These are phyloP conservation scores for Colletotrichum sansevieriae DNA, from an alignment of 2,329 filamentous ascomycete genomes.

Conservation along the genomic window DNA sequence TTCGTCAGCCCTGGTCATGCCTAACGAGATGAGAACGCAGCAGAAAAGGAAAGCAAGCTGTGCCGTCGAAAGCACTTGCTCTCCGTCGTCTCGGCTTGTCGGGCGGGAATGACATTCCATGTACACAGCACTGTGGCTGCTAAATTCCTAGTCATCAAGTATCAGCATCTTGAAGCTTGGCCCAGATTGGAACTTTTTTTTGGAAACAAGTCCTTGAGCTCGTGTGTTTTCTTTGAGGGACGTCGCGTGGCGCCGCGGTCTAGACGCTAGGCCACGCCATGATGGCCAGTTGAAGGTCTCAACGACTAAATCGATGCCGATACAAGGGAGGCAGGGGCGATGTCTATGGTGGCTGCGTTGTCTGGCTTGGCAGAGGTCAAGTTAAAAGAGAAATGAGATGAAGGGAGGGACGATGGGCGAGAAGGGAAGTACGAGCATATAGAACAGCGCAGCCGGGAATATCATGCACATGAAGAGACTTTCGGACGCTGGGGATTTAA, in stretches of 20 bases:
- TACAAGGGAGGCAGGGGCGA: neutral
- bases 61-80: neutral
- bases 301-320: neutral
- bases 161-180: neutral
- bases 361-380: neutral
- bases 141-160: no score
- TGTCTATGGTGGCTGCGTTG: neutral
- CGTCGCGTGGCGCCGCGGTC: neutral
- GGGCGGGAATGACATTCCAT: neutral
- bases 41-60: conserved; percentile 14
- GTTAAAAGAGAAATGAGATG: neutral
- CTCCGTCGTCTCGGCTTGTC: neutral
- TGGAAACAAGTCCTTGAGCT: neutral
- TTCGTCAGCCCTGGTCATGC: conserved; percentile 22
- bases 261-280: neutral
- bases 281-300: conserved; percentile 17
- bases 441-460: conserved; percentile 8
- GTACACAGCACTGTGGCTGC: neutral
- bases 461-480: conserved; percentile 7
- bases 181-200: neutral
- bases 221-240: neutral
- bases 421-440: neutral
- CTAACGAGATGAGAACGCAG: neutral
- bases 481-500: conserved; percentile 24
- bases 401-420: neutral